phyloP scores from a whole-genome alignment of 768 basidiomycete species.

The Agaricus sinodeliciosus region DNA sequence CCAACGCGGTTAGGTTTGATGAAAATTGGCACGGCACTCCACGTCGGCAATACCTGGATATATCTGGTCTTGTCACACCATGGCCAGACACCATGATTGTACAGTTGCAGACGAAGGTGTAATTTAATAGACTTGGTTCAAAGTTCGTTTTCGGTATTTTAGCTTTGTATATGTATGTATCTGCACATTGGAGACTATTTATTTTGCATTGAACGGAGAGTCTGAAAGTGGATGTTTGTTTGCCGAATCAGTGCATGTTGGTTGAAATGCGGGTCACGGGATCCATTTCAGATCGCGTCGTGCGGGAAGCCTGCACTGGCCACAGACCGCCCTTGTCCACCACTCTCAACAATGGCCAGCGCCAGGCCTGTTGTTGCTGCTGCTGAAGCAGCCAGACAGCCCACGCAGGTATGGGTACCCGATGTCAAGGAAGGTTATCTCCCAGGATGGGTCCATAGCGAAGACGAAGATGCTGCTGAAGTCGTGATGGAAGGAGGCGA shows the following conservation, averaged over 20 bases:
- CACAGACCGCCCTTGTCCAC: not conserved
- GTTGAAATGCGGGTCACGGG: constrained; percentile 12
- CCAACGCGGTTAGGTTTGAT: constrained; percentile 21
- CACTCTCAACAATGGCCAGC: constrained; percentile 33
- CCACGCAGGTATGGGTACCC: constrained; percentile 94
- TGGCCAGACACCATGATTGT: constrained; percentile 40
- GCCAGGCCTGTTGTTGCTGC: constrained; percentile 45
- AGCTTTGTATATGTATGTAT: too few relatives aligned
- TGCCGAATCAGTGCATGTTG: constrained; percentile 11
- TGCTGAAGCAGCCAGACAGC: constrained; percentile 73
- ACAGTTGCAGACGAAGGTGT: constrained; percentile 14
- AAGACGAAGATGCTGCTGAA: constrained; percentile 75
- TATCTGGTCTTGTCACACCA: constrained; percentile 29
- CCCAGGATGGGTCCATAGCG: constrained; percentile 88
- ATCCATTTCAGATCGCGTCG: constrained; percentile 8
- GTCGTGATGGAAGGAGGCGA: constrained; percentile 86
- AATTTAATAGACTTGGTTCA: not conserved
- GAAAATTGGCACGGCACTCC: constrained; percentile 26
- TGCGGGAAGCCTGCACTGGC: not conserved
- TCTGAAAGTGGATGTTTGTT: not conserved
- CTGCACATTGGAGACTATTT: too few relatives aligned
- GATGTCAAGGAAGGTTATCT: constrained; percentile 91
- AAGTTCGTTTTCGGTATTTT: too few relatives aligned
- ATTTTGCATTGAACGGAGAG: too few relatives aligned
- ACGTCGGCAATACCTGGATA: constrained; percentile 27